These are phyloP conservation scores for Saccharomyces jurei DNA, from an alignment of 805 yeast genomes.

Conservation along the genomic window DNA sequence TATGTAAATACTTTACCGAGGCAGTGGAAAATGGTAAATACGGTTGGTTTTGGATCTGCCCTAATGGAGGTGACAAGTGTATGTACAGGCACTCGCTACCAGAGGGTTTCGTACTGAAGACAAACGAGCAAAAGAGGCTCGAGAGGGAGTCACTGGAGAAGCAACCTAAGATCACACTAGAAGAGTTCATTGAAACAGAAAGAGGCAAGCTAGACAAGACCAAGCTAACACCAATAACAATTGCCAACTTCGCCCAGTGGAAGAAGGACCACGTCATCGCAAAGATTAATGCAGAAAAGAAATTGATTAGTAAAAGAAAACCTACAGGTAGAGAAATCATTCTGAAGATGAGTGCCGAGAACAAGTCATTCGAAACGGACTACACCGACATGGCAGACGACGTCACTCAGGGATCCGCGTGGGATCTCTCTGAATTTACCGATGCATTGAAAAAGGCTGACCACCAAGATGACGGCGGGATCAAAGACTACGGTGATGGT, in stretches of 20 bases:
- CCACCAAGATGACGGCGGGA: constrained; percentile 32
- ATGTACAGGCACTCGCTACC: constrained; percentile 94
- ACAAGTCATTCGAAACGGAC: constrained; percentile 41
- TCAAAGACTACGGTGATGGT: constrained; percentile 74
- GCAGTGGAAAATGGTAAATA: constrained; percentile 96
- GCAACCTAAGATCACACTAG: constrained; percentile 86
- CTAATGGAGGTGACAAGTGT: constrained; percentile 87
- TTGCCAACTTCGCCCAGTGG: constrained; percentile 76
- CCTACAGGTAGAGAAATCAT: constrained; percentile 65
- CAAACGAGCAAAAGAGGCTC: constrained; percentile 87
- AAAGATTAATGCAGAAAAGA: constrained; percentile 38
- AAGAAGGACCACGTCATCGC: constrained; percentile 58
- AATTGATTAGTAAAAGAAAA: constrained; percentile 38
- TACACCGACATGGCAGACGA: constrained; percentile 31
- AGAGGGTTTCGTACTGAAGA: constrained; percentile 91
- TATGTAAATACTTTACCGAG: constrained; percentile 88
- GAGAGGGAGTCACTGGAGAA: constrained; percentile 78
- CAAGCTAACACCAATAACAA: constrained; percentile 77
- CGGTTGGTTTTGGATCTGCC: constrained; percentile 99
- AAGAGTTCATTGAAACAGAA: constrained; percentile 92
- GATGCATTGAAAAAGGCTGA: constrained; percentile 32
- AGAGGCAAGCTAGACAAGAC: constrained; percentile 69
- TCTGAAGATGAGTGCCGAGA: constrained; percentile 50
- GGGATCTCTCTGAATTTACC: constrained; percentile 38
- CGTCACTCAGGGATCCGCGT: constrained; percentile 32